Conservation (phyloP, 2,329 filamentous ascomycete species). For the Aspergillus chevalieri region DNA sequence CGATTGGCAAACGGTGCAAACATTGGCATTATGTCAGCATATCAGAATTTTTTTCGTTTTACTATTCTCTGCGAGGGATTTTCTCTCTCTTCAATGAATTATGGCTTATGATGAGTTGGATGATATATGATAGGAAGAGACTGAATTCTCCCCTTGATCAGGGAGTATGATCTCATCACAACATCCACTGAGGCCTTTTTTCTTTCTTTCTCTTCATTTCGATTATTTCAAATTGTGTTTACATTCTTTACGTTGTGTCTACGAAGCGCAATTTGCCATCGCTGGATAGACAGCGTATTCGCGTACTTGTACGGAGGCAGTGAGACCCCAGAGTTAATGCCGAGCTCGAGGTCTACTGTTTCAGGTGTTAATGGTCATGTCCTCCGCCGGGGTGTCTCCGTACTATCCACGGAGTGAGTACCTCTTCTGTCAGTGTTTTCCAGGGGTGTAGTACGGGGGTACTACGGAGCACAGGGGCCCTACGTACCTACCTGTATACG, state of each 20-base stretch:
- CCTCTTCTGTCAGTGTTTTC: too few species aligned
- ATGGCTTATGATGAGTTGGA: constrained; percentile 42
- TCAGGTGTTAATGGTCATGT: not conserved
- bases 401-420: too few species aligned
- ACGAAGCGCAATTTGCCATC: not conserved
- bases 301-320: not conserved
- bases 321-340: too few species aligned
- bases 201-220: constrained; percentile 7
- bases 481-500: too few species aligned
- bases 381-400: not conserved
- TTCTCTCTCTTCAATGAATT: constrained; percentile 16
- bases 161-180: constrained; percentile 36
- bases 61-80: constrained; percentile 9
- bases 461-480: too few species aligned
- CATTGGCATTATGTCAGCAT: not conserved
- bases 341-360: not conserved
- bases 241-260: not conserved
- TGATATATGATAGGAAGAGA: constrained; percentile 44
- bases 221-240: constrained; percentile 2
- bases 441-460: too few species aligned
- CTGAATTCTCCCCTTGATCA: constrained; percentile 29
- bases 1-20: not conserved
- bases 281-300: too few species aligned
- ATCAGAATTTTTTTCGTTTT: constrained; percentile 7
- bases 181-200: constrained; percentile 37